Evolutionary conservation across 805 yeast species (phyloP).

Genomic region (Wickerhamiella galacta): DNA sequence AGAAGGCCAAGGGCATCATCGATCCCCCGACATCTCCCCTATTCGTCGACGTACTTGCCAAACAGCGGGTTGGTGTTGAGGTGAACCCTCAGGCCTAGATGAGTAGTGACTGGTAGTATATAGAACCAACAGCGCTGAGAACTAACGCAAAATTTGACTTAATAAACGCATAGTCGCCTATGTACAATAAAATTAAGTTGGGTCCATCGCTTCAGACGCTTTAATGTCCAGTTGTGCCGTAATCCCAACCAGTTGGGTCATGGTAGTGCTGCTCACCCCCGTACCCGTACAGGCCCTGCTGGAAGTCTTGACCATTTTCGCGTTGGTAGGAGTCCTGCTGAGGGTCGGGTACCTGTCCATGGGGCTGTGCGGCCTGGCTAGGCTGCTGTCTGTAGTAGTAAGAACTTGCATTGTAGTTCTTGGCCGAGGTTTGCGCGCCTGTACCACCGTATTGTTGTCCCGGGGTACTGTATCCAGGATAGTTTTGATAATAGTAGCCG

Average conservation of each 20-base stretch:
- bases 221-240: too few relatives aligned
- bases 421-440: neutral
- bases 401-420: neutral
- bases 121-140: too few relatives aligned
- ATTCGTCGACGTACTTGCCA: slow-evolving; percentile 25
- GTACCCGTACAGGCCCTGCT: neutral
- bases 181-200: too few relatives aligned
- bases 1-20: slow-evolving; percentile 28
- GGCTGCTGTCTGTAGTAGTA: neutral
- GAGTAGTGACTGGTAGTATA: too few relatives aligned
- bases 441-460: neutral
- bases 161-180: too few relatives aligned
- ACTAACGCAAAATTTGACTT: too few relatives aligned
- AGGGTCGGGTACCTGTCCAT: neutral
- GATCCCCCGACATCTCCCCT: slow-evolving; percentile 26
- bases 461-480: neutral
- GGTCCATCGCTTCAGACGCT: too few relatives aligned
- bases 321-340: neutral
- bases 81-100: slow-evolving; percentile 20
- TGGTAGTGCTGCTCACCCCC: neutral
- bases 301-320: neutral
- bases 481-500: neutral
- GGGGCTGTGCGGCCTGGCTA: neutral
- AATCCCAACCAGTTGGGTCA: too few relatives aligned
- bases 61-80: slow-evolving; percentile 29